Conservation (phyloP, 1,284 basidiomycete species). For the Stereum hirsutum region DNA sequence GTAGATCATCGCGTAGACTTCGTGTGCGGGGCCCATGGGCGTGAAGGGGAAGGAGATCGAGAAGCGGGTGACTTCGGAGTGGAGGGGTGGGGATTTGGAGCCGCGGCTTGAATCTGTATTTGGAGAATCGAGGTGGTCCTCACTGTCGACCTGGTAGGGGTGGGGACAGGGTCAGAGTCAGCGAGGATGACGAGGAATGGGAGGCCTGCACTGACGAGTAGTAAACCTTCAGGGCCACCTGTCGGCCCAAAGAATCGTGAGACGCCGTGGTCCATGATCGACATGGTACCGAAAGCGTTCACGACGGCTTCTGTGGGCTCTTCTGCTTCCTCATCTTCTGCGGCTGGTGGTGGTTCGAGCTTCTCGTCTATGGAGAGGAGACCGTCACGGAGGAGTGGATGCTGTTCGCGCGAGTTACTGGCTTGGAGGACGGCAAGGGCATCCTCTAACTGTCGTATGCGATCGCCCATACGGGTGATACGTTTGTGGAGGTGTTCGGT, state of each 20-base stretch:
- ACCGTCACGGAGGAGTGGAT: slow-evolving; percentile 51
- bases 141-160: slow-evolving; percentile 15
- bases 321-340: slow-evolving; percentile 8
- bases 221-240: slow-evolving; percentile 43
- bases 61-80: slow-evolving; percentile 39
- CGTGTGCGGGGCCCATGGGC: slow-evolving; percentile 37
- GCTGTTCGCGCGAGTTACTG: slow-evolving; percentile 40
- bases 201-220: slow-evolving; percentile 12
- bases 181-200: slow-evolving; percentile 2
- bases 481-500: slow-evolving; percentile 59
- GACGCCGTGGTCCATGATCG: slow-evolving; percentile 49
- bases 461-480: slow-evolving; percentile 42
- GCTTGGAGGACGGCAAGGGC: slow-evolving; percentile 44
- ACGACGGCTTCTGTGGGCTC: slow-evolving; percentile 18
- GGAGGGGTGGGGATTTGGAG: slow-evolving; percentile 24
- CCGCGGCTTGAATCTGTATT: slow-evolving; percentile 21
- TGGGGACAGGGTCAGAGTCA: slow-evolving; percentile 1
- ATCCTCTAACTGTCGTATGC: slow-evolving; percentile 59
- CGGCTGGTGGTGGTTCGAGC: slow-evolving; percentile 18
- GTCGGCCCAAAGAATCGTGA: slow-evolving; percentile 58
- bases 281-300: slow-evolving; percentile 53
- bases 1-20: slow-evolving; percentile 36
- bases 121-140: slow-evolving; percentile 15
- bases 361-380: slow-evolving; percentile 29
- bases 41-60: slow-evolving; percentile 58